Evolutionary conservation across 108 stramenopile genomes (phyloP), one percentile per base, ranked within the genome.

Genomic region (Pseudonitzschia multistriata): DNA sequence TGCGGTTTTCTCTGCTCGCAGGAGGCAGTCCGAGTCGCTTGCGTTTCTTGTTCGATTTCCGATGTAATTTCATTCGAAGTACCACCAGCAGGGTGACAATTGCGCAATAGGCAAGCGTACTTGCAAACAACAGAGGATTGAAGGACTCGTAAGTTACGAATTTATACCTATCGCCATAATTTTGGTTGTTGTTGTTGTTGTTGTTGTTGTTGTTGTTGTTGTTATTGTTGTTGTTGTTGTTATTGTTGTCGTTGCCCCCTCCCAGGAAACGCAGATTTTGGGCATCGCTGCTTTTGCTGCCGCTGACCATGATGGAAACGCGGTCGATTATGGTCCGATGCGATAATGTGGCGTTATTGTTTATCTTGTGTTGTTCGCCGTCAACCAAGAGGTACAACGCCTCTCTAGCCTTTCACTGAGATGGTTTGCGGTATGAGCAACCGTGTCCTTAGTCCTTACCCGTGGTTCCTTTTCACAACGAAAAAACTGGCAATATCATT

Each of bases 151-250:
- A 24, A 10, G 11, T n/a, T 22, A 22, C 19, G n/a, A 10, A 5
- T 30, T 7, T n/a, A 33, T 0, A 35, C 4, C 29, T 30, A 14
- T n/a, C 29, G n/a, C 3, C 5, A 30, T 5, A 14, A 14, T 24
- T 59, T 0, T 1, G 0, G n/a, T 59, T 6, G 31, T 15, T 59
- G 35, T 59, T 59, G 33, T 35, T 59, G 57, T 59, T 8, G 35
- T 59, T 13, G 2, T 2, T 0, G 11, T 59, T 27, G 57, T 59
- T 59, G 0, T 59, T 30, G 13, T 37, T 37, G 34, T 59, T 35
- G 0, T 59, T 59, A 33, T 33, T 33, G 11, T 57, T 25, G 28
- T 59, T 59, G 35, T 59, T 59, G 19, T 59, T 59, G 31, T 52
- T 10, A 13, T 45, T 8, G 30, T 55, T 55, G 33, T 59, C 21